These are phyloP conservation scores for Ophiostoma australiae DNA, from an alignment of 2,329 filamentous ascomycete genomes.

Conservation along the genomic window DNA sequence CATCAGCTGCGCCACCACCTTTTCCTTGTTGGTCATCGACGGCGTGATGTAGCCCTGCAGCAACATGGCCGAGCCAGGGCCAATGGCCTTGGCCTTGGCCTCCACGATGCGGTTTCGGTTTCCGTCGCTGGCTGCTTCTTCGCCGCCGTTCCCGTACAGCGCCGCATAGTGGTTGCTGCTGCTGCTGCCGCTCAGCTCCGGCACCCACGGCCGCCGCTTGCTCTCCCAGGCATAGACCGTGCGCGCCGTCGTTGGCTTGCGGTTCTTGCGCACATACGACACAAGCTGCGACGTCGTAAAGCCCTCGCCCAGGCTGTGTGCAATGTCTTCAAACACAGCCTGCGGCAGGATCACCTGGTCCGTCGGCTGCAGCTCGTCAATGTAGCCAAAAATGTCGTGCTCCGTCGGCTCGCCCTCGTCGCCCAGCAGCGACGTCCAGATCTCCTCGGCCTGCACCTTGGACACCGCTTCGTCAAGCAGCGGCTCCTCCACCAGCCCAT, in stretches of 20 bases:
- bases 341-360: slow-evolving; percentile 38
- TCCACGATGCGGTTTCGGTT: not conserved
- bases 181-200: slow-evolving; percentile 31
- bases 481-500: not conserved
- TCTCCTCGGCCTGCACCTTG: slow-evolving; percentile 16
- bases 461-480: slow-evolving; percentile 10
- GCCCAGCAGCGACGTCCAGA: slow-evolving; percentile 20
- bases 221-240: slow-evolving; percentile 39
- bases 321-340: slow-evolving; percentile 41
- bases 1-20: slow-evolving; percentile 42
- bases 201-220: slow-evolving; percentile 41
- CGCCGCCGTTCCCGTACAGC: not conserved
- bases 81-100: not conserved
- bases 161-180: not conserved
- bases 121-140: no score
- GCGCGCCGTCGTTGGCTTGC: slow-evolving; percentile 1
- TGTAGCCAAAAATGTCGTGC: slow-evolving; percentile 41
- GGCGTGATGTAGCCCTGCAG: slow-evolving; percentile 23
- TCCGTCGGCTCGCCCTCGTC: slow-evolving; percentile 28
- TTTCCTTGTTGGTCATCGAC: slow-evolving; percentile 37
- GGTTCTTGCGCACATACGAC: slow-evolving; percentile 37
- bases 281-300: slow-evolving; percentile 46
- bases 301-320: slow-evolving; percentile 39
- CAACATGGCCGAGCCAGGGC: slow-evolving; percentile 22
- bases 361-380: slow-evolving; percentile 46